phyloP scores from a whole-genome alignment of 23 red algal genomes.

The Agarophyton chilense region DNA sequence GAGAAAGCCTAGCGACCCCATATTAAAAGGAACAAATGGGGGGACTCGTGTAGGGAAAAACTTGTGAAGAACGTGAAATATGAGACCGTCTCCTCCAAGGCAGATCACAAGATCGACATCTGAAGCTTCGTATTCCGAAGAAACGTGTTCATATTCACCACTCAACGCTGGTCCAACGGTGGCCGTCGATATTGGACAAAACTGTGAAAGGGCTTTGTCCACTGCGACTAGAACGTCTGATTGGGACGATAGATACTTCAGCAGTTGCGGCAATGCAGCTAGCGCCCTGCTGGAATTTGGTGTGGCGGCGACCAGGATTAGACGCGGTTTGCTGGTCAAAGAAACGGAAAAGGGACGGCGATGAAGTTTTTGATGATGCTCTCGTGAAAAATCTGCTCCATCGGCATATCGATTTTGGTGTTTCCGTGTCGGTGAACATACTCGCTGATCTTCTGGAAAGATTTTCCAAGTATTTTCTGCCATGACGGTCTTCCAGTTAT shows the following conservation, averaged over 20 bases:
- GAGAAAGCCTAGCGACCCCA: conserved; percentile 84
- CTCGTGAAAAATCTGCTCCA: neutral
- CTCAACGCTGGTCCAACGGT: neutral
- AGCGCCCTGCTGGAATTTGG: neutral
- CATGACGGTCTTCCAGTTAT: too few species aligned
- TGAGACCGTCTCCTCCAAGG: conserved; percentile 93
- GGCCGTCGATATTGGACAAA: neutral
- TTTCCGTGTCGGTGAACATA: neutral
- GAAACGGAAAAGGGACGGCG: conserved; percentile 1
- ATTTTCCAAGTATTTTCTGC: too few species aligned
- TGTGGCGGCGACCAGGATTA: conserved; percentile 26
- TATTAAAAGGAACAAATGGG: conserved; percentile 83
- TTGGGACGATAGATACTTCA: neutral
- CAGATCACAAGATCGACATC: conserved; percentile 73
- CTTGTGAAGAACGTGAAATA: conserved; percentile 74
- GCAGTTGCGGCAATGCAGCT: neutral
- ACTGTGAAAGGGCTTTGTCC: neutral
- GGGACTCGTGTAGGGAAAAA: conserved; percentile 84
- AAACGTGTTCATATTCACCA: neutral
- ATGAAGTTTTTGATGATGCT: neutral
- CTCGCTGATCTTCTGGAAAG: too few species aligned
- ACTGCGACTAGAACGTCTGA: conserved; percentile 31
- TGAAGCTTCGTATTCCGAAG: neutral
- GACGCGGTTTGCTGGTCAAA: conserved; percentile 10
- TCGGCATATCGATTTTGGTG: conserved; percentile 4